These are phyloP conservation scores for Lagenidium giganteum DNA, from an alignment of 352 stramenopile genomes.

Conservation along the genomic window DNA sequence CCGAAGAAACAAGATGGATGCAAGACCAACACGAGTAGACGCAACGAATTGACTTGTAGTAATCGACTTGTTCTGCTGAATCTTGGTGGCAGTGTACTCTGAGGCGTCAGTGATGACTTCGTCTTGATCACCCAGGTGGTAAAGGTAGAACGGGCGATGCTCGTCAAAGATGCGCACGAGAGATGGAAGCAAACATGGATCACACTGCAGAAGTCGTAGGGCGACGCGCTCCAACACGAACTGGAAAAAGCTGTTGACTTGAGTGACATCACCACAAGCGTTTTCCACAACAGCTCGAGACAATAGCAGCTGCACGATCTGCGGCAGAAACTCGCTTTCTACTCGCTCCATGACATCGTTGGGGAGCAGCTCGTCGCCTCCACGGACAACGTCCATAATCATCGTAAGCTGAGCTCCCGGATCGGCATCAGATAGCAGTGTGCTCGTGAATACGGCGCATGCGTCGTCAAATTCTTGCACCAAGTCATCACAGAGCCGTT, in stretches of 20 bases:
- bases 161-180: constrained; percentile 56
- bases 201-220: constrained; percentile 23
- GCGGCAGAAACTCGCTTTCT: constrained; percentile 46
- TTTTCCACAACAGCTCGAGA: constrained; percentile 28
- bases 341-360: constrained; percentile 29
- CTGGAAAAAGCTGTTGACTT: constrained; percentile 46
- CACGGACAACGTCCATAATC: constrained; percentile 8
- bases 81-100: background rate
- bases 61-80: background rate
- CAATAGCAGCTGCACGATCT: constrained; percentile 53
- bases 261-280: constrained; percentile 12
- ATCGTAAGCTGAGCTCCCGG: constrained; percentile 6
- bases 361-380: constrained; percentile 15
- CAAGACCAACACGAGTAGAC: constrained; percentile 4
- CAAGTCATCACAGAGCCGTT: constrained; percentile 28
- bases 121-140: background rate
- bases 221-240: constrained; percentile 29
- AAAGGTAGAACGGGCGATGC: constrained; percentile 51
- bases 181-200: constrained; percentile 33
- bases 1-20: constrained; percentile 31
- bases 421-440: constrained; percentile 28
- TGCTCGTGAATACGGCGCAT: constrained; percentile 30
- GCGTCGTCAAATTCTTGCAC: constrained; percentile 47
- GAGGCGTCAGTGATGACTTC: background rate
- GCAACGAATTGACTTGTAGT: constrained; percentile 10